A percentile compares a stretch with the other conserved stretches of the same genome.
phyloP scores from a whole-genome alignment of 2,329 filamentous ascomycete genomes.

The Drechslera avenae region DNA sequence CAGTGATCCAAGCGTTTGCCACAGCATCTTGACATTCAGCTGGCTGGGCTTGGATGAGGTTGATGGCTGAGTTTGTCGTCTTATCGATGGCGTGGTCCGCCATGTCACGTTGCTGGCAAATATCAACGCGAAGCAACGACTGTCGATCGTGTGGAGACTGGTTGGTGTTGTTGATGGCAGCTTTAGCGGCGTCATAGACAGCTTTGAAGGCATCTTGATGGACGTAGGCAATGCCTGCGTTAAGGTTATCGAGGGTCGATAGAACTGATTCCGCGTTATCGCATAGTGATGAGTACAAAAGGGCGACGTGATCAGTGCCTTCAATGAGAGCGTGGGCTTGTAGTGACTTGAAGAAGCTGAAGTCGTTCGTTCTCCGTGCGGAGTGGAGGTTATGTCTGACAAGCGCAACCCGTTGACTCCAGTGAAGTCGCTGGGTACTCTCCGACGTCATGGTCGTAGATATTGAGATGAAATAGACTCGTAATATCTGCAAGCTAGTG shows the following conservation, averaged over 20 bases:
- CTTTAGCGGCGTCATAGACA: conserved; percentile 52
- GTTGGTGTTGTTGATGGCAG: conserved; percentile 40
- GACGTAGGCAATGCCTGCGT: conserved; percentile 53
- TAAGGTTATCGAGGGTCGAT: conserved; percentile 54
- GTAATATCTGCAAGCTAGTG: neutral
- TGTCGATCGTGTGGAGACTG: conserved; percentile 28
- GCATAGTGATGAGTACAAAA: conserved; percentile 46
- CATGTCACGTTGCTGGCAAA: conserved; percentile 53
- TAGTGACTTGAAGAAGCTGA: conserved; percentile 55
- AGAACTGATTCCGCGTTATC: conserved; percentile 45
- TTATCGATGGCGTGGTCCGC: conserved; percentile 55
- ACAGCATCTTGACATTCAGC: conserved; percentile 48
- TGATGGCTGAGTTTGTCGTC: conserved; percentile 51
- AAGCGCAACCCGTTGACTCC: conserved; percentile 54
- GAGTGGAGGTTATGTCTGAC: conserved; percentile 53
- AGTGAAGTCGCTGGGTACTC: conserved; percentile 47
- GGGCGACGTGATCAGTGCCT: conserved; percentile 54
- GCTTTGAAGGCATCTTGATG: conserved; percentile 55
- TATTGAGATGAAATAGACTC: neutral
- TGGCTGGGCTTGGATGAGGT: conserved; percentile 52
- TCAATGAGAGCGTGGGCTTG: conserved; percentile 53
- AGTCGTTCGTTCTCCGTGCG: conserved; percentile 52
- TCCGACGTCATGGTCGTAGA: no score
- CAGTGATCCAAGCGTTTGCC: conserved; percentile 53
- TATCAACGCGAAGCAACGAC: conserved; percentile 52